Conservation (phyloP, 129 eudicot genomes). For the Flaveria robusta region DNA sequence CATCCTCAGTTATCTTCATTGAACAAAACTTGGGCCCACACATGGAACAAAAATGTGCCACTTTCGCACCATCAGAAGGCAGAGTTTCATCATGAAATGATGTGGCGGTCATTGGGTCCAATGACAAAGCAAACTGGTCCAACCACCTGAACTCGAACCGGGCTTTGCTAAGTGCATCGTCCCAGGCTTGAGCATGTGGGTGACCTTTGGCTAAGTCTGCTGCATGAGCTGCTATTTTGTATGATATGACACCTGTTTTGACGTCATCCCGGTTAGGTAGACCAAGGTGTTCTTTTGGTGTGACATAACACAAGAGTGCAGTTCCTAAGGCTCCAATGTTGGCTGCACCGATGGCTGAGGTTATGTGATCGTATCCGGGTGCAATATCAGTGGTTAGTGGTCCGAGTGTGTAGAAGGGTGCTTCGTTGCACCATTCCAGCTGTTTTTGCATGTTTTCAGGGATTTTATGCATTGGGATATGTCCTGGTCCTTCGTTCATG, state of each 20-base stretch:
- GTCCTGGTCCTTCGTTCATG: conserved; percentile 99
- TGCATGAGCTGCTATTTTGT: conserved; percentile 97
- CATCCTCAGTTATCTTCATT: conserved; percentile 98
- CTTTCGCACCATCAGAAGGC: conserved; percentile 96
- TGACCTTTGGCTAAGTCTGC: conserved; percentile 93
- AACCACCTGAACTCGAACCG: conserved; percentile 96
- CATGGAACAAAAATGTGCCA: conserved; percentile 99
- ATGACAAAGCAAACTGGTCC: conserved; percentile 93
- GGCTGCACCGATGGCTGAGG: conserved; percentile 99
- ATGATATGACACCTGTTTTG: conserved; percentile 87
- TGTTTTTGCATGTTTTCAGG: conserved; percentile 98
- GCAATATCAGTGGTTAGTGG: conserved; percentile 97
- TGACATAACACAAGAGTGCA: conserved; percentile 92
- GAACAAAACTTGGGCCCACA: conserved; percentile 99
- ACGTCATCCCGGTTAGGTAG: conserved; percentile 94
- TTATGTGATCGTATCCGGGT: conserved; percentile 97
- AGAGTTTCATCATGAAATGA: conserved; percentile 94
- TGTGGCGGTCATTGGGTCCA: conserved; percentile 96
- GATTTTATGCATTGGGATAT: conserved; percentile 92
- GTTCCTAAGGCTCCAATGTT: conserved; percentile 98
- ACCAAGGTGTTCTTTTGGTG: conserved; percentile 98
- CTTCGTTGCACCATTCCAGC: conserved; percentile 97
- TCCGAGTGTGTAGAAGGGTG: conserved; percentile 97
- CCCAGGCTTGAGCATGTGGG: conserved; percentile 97
- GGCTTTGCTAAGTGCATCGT: conserved; percentile 95